phyloP scores from a whole-genome alignment of 1,284 basidiomycete species.

The Somion occarium region DNA sequence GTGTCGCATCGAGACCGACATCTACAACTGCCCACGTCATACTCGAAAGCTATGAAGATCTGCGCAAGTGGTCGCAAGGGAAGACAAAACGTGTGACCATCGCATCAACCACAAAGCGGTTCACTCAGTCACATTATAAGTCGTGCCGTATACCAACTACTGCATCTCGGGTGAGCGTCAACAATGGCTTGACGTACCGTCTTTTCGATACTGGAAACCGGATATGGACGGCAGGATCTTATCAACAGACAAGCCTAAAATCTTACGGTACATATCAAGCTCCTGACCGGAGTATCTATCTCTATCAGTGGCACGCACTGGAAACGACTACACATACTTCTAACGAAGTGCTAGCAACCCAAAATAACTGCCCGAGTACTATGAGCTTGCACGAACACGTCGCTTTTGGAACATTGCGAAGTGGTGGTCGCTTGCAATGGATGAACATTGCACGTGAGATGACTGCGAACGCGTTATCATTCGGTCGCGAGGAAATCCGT shows the following conservation, averaged over 20 bases:
- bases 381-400: conserved; percentile 25
- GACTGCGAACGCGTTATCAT: conserved; percentile 29
- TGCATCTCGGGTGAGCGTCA: neutral
- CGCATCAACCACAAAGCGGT: neutral
- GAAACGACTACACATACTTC: conserved; percentile 12
- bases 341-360: conserved; percentile 39
- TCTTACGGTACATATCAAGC: neutral
- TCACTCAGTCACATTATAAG: neutral
- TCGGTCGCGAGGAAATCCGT: conserved; percentile 34
- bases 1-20: conserved; percentile 34
- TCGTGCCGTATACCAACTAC: neutral
- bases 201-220: neutral
- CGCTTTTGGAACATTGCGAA: conserved; percentile 38
- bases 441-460: conserved; percentile 42
- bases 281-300: neutral
- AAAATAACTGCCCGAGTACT: conserved; percentile 29
- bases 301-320: neutral
- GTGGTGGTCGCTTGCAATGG: conserved; percentile 43
- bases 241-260: neutral
- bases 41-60: neutral
- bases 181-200: neutral
- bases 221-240: neutral
- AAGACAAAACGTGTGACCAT: neutral
- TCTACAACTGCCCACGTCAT: neutral
- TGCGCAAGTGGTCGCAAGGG: neutral